Evolutionary conservation across 163 green algal genomes (phyloP), one percentile per base, ranked within the genome.

Genomic region (Coccomyxa subellipsoidea): DNA sequence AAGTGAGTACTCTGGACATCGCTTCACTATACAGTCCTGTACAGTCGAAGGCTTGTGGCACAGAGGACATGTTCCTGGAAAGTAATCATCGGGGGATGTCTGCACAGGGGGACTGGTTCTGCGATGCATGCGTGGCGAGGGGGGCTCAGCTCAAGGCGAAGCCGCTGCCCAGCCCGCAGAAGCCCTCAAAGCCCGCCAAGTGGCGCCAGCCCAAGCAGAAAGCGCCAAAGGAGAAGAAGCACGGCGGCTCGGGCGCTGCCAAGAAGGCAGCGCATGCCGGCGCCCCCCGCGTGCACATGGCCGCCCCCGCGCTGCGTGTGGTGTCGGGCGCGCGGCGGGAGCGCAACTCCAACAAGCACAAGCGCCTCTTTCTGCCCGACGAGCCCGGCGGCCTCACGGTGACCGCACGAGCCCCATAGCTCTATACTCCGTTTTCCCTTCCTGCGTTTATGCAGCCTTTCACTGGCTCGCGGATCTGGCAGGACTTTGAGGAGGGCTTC

Each of bases 261-360:
- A 73, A 73, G 66, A 73, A 73, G 66, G 27, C 27, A 27, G 66
- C 66, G n/a, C n/a, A 27, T 73, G 29, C 27, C 27, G 31, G 18
- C 32, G 66, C 47, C 77, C 71, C 32, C 7, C 84, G 89, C 10
- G 85, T 92, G 37, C 90, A 89, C 78, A 92, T 94, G 89, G 84
- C 86, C n/a, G 83, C 88, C n/a, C 90, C 90, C 0, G 76, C 82
- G 0, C 10, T 32, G 21, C 80, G 83, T 4, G 39, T 82, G 0
- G 79, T 85, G 31, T 80, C 84, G 6, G 69, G 75, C 69, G 78
- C 83, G 34, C 69, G 83, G 35, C 59, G 84, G 0, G 88, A 79
- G 79, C 89, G 89, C 38, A 91, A 93, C 70, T 90, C 90, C 75
- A 93, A 94, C 88, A 94, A 94, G 85, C 90, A 95, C 88, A 90